A percentile compares a stretch with the other conserved stretches of the same genome.
Evolutionary conservation across 768 basidiomycete species (phyloP).

Genomic region (Leccinum obscurum): DNA sequence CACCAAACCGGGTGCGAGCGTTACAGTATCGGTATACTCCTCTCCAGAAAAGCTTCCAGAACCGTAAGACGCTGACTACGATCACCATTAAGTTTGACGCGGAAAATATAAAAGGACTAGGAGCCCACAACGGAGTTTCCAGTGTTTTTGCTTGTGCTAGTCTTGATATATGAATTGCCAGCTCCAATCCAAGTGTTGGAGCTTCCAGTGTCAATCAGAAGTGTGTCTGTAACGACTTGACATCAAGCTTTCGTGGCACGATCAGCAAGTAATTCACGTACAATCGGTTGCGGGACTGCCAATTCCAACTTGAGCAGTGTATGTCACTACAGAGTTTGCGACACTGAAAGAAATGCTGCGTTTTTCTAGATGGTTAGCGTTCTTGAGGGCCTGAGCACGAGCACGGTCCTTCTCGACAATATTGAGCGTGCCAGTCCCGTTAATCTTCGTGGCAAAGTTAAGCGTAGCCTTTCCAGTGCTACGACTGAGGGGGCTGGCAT

Average conservation of each 20-base stretch:
- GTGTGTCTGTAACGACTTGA: slow-evolving; percentile 21
- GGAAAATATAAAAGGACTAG: neutral
- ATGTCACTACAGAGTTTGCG: slow-evolving; percentile 23
- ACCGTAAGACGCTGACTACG: slow-evolving; percentile 1
- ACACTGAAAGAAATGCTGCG: slow-evolving; percentile 4
- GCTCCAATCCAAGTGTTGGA: slow-evolving; percentile 31
- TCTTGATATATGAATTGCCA: slow-evolving; percentile 29
- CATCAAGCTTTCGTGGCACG: too few species aligned
- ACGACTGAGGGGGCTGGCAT: slow-evolving; percentile 17
- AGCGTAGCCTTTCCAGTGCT: slow-evolving; percentile 15
- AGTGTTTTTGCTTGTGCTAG: slow-evolving; percentile 28
- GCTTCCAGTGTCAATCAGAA: slow-evolving; percentile 30
- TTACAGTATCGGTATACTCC: slow-evolving; percentile 10
- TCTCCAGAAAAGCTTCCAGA: slow-evolving; percentile 11
- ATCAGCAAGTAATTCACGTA: neutral
- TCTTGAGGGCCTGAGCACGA: slow-evolving; percentile 5
- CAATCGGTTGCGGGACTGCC: slow-evolving; percentile 22
- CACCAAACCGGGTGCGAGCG: neutral
- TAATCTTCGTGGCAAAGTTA: slow-evolving; percentile 17
- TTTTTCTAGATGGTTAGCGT: slow-evolving; percentile 31
- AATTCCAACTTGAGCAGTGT: slow-evolving; percentile 28
- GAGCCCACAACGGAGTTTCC: slow-evolving; percentile 11
- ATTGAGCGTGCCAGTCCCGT: slow-evolving; percentile 10
- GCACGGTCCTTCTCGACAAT: slow-evolving; percentile 11
- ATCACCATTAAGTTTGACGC: neutral